Base-by-base conservation (phyloP, 768 basidiomycete species). In the Agrocybe chaxingu region DNA sequence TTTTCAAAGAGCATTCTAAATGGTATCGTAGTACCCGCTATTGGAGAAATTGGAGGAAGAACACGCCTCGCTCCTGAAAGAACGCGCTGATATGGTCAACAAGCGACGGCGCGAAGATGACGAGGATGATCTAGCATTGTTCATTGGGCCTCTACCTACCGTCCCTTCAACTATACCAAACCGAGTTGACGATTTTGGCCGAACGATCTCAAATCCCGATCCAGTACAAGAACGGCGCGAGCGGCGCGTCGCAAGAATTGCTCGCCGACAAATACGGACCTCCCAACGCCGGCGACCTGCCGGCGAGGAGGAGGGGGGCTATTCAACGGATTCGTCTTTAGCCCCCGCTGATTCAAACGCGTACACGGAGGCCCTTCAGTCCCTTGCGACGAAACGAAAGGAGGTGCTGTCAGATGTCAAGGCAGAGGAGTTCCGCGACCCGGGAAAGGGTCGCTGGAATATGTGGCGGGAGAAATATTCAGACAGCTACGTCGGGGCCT, bases 401-500 rank as follows among this genome's bases (percentile, higher is more conserved):
- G 77, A 76, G 13, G 69, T 97, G 4, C 72, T 96, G 30, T 76
- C 80, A 8, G 95, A 98, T 68, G 94, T 97, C 7, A 76, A 76
- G 48, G 90, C 89, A 9, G 80, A 82, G 42, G 94, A 94, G 56
- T 97, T 96, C 68, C 75, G 75, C 49, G 84, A 95, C 66, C 93
- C 94, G 1, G 74, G 72, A 8, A 76, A 80, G 49, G 93, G 92
- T 0, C 66, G 65, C 38, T 80, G 65, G 87, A 75, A 43, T 64
- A 74, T 63, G 56, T 98, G 95, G 95, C 74, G 92, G 47, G 74
- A 79, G 53, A 77, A 74, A 54, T 92, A 87, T 57, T 74, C 73
- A 4, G 94, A 98, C 54, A 92, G 80, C 52, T 98, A 96, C 68
- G 70, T 77, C 2, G 85, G 88, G 35, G 95, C 95, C 3, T 98